These are phyloP conservation scores for Kalaharituber pfeilii DNA, from an alignment of 2,329 filamentous ascomycete genomes.

Conservation along the genomic window DNA sequence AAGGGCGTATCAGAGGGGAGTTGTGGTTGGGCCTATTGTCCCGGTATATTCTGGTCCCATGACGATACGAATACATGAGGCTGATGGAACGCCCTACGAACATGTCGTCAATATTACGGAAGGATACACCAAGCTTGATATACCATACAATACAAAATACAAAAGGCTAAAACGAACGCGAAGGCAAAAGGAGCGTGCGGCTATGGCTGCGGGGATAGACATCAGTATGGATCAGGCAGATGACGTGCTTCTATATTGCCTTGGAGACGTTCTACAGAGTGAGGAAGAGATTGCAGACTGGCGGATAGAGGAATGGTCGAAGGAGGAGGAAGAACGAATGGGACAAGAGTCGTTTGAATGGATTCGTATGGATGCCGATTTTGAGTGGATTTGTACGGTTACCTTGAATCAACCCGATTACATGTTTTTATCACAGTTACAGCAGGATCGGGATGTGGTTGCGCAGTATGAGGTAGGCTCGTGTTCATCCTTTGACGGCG, in stretches of 20 bases:
- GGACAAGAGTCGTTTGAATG: constrained; percentile 94
- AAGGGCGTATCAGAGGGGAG: constrained; percentile 55
- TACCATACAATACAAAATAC: constrained; percentile 98
- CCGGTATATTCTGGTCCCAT: constrained; percentile 79
- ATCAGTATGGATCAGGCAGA: constrained; percentile 46
- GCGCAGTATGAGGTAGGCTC: constrained; percentile 46
- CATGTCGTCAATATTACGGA: constrained; percentile 95
- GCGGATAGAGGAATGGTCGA: constrained; percentile 74
- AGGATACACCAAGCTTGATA: constrained; percentile 68
- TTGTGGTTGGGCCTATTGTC: constrained; percentile 52
- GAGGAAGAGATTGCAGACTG: constrained; percentile 69
- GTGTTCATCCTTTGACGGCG: too few relatives aligned
- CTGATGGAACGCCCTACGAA: constrained; percentile 93
- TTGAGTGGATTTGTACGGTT: constrained; percentile 89
- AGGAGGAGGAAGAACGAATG: constrained; percentile 79
- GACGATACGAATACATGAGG: constrained; percentile 95
- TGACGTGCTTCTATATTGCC: constrained; percentile 71
- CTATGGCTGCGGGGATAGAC: constrained; percentile 45
- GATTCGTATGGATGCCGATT: constrained; percentile 95
- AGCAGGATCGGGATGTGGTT: constrained; percentile 91
- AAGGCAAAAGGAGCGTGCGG: constrained; percentile 59
- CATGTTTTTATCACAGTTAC: constrained; percentile 95
- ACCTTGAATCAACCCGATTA: constrained; percentile 72
- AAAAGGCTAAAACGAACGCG: constrained; percentile 85
- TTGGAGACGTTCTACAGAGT: constrained; percentile 76